Base-by-base conservation (phyloP, 2,329 filamentous ascomycete species). In the Pseudocercospora musae region DNA sequence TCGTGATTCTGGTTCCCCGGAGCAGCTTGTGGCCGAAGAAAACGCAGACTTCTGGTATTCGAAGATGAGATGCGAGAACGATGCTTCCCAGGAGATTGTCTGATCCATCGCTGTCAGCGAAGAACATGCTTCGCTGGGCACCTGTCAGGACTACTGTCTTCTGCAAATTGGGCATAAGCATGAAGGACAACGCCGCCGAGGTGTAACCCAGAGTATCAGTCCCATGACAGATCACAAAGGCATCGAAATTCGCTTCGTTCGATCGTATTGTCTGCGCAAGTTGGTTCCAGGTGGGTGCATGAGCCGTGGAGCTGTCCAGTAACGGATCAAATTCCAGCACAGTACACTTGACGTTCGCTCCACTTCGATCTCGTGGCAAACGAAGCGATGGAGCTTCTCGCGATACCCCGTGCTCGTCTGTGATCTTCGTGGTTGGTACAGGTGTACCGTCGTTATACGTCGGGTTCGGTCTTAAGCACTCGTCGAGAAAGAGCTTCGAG, bases 11-110 rank as follows among this genome's bases (percentile, higher is more conserved):
- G 77, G 96, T 96, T 15, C 93, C 93, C 25, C 93, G 87, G 78
- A 93, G 96, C 20, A 97, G 84, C 68, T 88, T 91, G 79, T 96
- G 90, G 77, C 95, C 91, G 82, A 97, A 97, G 80, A 96, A 96
- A 37, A 97, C 83, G 74, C 91, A 93, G 58, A 97, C 93, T 75
- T 96, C 93, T 0, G 93, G 92, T 62, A 97, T 91, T 79, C 92
- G 90, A 73, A 96, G 96, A 63, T 95, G 95, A 33, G 92, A 92
- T 2, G 93, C 93, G 60, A 96, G 89, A 72, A 96, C 92, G 72
- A 96, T 83, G 1, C 91, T 93, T 20, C 91, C 91, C 4, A 96
- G 84, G 11, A 97, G 84, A 72, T 96, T 97, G 78, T 96, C 92
- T 40, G 92, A 90, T 9, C 92, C 93, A 75, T 97, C 93, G 57